These are phyloP conservation scores for Abrus pulchellus DNA, from an alignment of 306 rosid species.

Conservation along the genomic window DNA sequence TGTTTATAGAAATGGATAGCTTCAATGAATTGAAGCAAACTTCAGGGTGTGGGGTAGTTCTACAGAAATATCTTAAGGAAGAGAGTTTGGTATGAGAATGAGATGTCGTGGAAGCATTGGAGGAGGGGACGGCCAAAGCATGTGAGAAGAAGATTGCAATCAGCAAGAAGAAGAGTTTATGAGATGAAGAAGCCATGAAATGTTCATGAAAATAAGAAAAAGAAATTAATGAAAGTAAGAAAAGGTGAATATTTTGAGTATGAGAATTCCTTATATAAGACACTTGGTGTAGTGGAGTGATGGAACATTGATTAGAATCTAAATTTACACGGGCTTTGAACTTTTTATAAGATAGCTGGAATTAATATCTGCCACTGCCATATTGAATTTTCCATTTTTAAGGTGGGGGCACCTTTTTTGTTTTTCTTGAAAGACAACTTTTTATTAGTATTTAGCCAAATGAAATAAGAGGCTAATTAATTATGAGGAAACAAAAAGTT, in stretches of 20 bases:
- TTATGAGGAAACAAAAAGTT: slow-evolving; percentile 1
- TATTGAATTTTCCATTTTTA: not conserved
- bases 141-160: slow-evolving; percentile 47
- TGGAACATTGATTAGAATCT: slow-evolving; percentile 38
- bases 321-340: slow-evolving; percentile 25
- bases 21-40: slow-evolving; percentile 71
- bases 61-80: slow-evolving; percentile 68
- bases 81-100: slow-evolving; percentile 48
- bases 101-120: slow-evolving; percentile 48
- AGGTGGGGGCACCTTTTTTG: not conserved
- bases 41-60: slow-evolving; percentile 72
- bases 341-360: not conserved
- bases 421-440: not conserved
- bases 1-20: slow-evolving; percentile 74
- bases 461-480: slow-evolving; percentile 11
- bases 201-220: not conserved
- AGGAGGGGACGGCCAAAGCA: slow-evolving; percentile 29
- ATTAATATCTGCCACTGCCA: not conserved
- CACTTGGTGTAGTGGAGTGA: slow-evolving; percentile 25
- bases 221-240: not conserved
- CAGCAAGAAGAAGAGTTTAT: slow-evolving; percentile 49
- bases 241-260: not conserved
- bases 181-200: slow-evolving; percentile 64
- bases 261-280: slow-evolving; percentile 26
- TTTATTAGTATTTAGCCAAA: not conserved